These are phyloP conservation scores for Ogataea minuta DNA, from an alignment of 805 yeast species.

Conservation along the genomic window DNA sequence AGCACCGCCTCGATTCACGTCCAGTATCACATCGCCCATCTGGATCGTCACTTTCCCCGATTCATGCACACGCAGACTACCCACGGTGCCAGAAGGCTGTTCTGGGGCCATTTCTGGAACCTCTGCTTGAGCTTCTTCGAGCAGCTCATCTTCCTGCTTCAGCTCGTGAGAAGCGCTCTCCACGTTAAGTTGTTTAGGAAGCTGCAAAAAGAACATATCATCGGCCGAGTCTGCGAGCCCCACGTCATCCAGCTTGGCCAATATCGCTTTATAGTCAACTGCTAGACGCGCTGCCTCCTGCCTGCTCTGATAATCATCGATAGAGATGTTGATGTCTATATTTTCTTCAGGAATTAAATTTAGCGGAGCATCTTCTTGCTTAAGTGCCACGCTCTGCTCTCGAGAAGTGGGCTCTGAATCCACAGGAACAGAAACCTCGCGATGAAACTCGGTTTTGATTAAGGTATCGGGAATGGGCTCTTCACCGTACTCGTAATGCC, in stretches of 20 bases:
- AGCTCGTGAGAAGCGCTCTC: constrained; percentile 22
- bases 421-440: constrained; percentile 24
- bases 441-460: constrained; percentile 33
- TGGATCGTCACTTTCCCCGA: constrained; percentile 80
- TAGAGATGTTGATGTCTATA: constrained; percentile 16
- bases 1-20: constrained; percentile 69
- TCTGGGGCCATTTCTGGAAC: background rate
- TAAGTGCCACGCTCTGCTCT: constrained; percentile 24
- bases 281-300: constrained; percentile 36
- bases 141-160: constrained; percentile 11
- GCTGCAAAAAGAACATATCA: constrained; percentile 28
- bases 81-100: constrained; percentile 56
- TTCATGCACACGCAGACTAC: constrained; percentile 71
- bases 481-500: constrained; percentile 38
- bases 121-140: background rate
- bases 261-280: constrained; percentile 41
- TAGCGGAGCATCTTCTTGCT: constrained; percentile 10
- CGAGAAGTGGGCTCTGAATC: constrained; percentile 23
- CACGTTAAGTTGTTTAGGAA: constrained; percentile 26
- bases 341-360: constrained; percentile 14
- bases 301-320: constrained; percentile 32
- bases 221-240: constrained; percentile 10
- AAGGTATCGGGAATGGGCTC: constrained; percentile 31
- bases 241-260: constrained; percentile 19
- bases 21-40: constrained; percentile 67